phyloP scores from a whole-genome alignment of 1,284 basidiomycete species.

The Heterobasidion parviporum region DNA sequence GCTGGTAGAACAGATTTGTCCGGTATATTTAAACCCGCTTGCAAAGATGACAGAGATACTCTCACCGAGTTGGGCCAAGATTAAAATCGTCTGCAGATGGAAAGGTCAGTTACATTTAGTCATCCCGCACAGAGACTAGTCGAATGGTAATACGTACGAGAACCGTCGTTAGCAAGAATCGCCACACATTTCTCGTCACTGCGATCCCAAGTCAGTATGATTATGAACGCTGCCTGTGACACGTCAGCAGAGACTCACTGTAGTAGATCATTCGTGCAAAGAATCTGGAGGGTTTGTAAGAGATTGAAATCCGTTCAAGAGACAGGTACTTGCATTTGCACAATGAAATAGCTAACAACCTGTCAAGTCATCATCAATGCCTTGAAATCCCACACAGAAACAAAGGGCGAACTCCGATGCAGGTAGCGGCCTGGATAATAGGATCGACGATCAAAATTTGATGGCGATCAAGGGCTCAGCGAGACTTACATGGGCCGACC shows the following conservation, averaged over 20 bases:
- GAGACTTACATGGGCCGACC: background rate
- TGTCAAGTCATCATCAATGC: background rate
- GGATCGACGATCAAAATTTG: background rate
- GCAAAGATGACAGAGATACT: background rate
- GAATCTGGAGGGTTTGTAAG: background rate
- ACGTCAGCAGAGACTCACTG: background rate
- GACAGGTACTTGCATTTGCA: background rate
- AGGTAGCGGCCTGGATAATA: background rate
- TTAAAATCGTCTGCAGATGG: background rate
- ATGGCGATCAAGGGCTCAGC: background rate
- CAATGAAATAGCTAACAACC: background rate
- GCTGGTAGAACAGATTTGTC: background rate
- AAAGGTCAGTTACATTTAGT: background rate
- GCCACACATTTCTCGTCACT: background rate
- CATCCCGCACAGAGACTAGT: background rate
- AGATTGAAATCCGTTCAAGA: background rate
- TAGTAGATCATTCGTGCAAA: background rate
- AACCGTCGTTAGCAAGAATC: background rate
- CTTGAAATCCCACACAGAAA: background rate
- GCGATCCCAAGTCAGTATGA: background rate
- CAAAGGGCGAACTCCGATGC: background rate
- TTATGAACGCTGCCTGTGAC: background rate
- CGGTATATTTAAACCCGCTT: background rate
- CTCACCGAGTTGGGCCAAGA: background rate
- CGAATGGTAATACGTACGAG: background rate